Evolutionary conservation across 495 filamentous ascomycete genomes (phyloP).

Genomic region (Bathelium albidoporum): DNA sequence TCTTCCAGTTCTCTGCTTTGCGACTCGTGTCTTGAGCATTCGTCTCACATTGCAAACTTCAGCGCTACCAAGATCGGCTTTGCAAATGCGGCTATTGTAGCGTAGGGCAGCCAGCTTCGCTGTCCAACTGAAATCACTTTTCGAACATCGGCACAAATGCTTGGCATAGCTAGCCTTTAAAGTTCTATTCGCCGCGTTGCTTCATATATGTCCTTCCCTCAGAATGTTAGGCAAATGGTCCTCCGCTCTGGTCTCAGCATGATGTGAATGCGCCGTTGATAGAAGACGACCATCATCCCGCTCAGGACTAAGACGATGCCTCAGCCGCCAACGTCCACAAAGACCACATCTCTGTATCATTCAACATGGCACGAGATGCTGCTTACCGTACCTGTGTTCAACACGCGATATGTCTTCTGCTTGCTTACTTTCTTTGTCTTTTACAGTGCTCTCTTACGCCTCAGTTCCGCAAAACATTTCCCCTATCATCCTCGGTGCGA

Average conservation of each 20-base stretch:
- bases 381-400: background rate
- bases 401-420: slow-evolving; percentile 1
- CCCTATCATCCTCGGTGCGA: slow-evolving; percentile 27
- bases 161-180: background rate
- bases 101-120: background rate
- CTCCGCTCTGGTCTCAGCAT: background rate
- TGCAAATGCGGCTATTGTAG: background rate
- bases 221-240: too few species aligned
- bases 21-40: background rate
- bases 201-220: too few species aligned
- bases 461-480: slow-evolving; percentile 29
- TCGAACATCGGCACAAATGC: background rate
- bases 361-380: background rate
- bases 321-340: background rate
- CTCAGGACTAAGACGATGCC: background rate
- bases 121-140: background rate
- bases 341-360: background rate
- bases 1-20: background rate
- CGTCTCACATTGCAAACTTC: background rate
- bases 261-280: background rate
- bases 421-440: slow-evolving; percentile 3
- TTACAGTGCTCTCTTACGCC: slow-evolving; percentile 29
- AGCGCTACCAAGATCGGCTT: background rate
- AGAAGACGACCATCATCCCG: background rate
- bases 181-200: background rate